Conservation (phyloP, 257 asterid species). For the Scutellaria baicalensis region DNA sequence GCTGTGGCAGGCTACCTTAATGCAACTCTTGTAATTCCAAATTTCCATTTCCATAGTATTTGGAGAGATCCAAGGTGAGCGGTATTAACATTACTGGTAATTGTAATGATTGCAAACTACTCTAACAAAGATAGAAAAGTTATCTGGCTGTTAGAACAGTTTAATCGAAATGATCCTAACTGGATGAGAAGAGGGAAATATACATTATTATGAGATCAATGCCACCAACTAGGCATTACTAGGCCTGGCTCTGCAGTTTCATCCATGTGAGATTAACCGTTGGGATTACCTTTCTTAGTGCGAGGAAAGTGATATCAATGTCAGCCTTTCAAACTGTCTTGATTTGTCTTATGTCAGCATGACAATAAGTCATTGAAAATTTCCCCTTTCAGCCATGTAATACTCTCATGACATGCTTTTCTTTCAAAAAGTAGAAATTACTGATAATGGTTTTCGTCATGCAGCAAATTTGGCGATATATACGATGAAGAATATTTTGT, state of each 20-base stretch:
- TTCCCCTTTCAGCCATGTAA: no score
- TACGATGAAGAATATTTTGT: slow-evolving; percentile 79
- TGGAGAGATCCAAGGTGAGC: slow-evolving; percentile 97
- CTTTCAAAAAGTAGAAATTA: not conserved
- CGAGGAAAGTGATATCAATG: not conserved
- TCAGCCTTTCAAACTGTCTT: not conserved
- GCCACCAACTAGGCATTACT: not conserved
- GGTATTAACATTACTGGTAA: not conserved
- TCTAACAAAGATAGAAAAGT: no score
- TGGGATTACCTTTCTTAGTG: not conserved
- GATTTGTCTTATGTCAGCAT: not conserved
- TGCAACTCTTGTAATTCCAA: slow-evolving; percentile 89
- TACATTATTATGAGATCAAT: not conserved
- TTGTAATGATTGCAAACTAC: not conserved
- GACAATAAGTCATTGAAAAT: not conserved
- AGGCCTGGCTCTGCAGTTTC: not conserved
- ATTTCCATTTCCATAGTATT: slow-evolving; percentile 89
- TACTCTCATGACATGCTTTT: not conserved
- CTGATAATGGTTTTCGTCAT: slow-evolving; percentile 21
- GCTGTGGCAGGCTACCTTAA: slow-evolving; percentile 98
- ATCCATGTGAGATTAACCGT: not conserved
- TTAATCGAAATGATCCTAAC: not conserved
- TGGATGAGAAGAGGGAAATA: not conserved
- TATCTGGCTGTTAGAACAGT: not conserved
- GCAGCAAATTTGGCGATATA: slow-evolving; percentile 91